Percentiles rank a stretch among this genome's conserved stretches.
phyloP scores from a whole-genome alignment of 331 rosid genomes.

The Arachis monticola region DNA sequence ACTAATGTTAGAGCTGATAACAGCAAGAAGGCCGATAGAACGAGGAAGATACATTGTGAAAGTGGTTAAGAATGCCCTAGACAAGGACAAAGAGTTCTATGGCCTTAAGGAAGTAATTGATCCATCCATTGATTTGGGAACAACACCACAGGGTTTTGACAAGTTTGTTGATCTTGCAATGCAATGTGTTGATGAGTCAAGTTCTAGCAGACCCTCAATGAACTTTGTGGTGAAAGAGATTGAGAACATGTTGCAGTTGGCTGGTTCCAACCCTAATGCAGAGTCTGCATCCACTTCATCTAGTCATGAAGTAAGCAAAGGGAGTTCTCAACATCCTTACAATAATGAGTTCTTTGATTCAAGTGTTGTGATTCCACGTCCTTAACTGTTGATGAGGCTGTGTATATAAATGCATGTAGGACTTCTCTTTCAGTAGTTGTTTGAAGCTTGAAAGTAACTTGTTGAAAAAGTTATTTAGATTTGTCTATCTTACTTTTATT shows the following conservation, averaged over 20 bases:
- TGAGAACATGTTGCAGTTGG: constrained; percentile 51
- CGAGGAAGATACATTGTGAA: constrained; percentile 66
- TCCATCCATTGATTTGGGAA: constrained; percentile 42
- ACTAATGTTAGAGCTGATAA: constrained; percentile 67
- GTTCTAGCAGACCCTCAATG: constrained; percentile 68
- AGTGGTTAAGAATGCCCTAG: constrained; percentile 53
- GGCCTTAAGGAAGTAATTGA: constrained; percentile 60
- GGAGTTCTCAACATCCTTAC: constrained; percentile 44
- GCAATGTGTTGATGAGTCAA: constrained; percentile 65
- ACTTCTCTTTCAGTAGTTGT: neutral
- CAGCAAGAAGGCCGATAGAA: constrained; percentile 70
- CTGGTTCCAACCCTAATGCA: constrained; percentile 56
- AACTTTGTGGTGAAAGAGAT: constrained; percentile 58
- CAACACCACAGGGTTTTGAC: constrained; percentile 53
- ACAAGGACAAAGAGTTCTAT: constrained; percentile 49
- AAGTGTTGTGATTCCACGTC: constrained; percentile 46
- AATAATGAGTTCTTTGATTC: constrained; percentile 41
- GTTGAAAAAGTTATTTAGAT: neutral
- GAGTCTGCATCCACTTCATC: constrained; percentile 57
- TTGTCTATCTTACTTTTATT: too few relatives aligned
- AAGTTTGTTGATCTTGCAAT: constrained; percentile 64
- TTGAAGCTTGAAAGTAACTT: constrained; percentile 16
- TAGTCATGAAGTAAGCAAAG: constrained; percentile 43
- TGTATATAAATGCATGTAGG: neutral
- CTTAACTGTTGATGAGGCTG: constrained; percentile 34